These are phyloP conservation scores for Huntiella savannae DNA, from an alignment of 2,329 filamentous ascomycete genomes.

Conservation along the genomic window DNA sequence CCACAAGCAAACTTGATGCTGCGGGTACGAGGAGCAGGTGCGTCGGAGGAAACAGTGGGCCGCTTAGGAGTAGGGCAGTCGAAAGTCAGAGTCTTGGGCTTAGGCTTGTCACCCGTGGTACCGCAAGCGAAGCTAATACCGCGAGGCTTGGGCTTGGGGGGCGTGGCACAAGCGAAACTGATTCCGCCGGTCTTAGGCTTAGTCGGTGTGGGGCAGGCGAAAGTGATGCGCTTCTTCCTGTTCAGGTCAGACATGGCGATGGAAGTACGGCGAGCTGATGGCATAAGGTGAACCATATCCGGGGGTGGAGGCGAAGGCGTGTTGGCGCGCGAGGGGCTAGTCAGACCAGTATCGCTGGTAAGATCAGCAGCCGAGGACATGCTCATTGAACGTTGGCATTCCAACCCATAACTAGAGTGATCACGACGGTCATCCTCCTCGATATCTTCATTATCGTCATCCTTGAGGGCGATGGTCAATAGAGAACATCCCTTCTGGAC, in stretches of 20 bases:
- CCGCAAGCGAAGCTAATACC: too few species aligned
- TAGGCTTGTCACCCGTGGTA: background rate
- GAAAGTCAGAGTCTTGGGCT: conserved; percentile 1
- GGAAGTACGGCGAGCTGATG: conserved; percentile 12
- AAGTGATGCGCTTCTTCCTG: conserved; percentile 12
- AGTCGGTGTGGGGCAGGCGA: conserved; percentile 9
- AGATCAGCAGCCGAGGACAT: conserved; percentile 71
- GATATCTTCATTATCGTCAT: conserved; percentile 38
- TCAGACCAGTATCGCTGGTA: conserved; percentile 84
- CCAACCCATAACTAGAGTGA: conserved; percentile 26
- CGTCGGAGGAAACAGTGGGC: conserved; percentile 1
- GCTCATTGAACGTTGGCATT: conserved; percentile 26
- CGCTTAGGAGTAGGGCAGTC: conserved; percentile 2
- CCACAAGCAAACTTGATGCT: conserved; percentile 60
- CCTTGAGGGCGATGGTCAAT: conserved; percentile 66
- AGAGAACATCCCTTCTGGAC: conserved; percentile 36
- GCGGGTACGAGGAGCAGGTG: conserved; percentile 26
- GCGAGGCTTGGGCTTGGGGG: conserved; percentile 2
- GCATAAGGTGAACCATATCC: conserved; percentile 26
- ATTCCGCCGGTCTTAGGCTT: conserved; percentile 2
- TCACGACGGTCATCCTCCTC: conserved; percentile 34
- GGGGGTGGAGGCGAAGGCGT: conserved; percentile 76
- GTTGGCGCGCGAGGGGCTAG: conserved; percentile 71
- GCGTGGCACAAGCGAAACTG: background rate
- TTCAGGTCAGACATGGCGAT: conserved; percentile 8